Conservation (phyloP, 306 rosid species). For the Mimosa bimucronata region DNA sequence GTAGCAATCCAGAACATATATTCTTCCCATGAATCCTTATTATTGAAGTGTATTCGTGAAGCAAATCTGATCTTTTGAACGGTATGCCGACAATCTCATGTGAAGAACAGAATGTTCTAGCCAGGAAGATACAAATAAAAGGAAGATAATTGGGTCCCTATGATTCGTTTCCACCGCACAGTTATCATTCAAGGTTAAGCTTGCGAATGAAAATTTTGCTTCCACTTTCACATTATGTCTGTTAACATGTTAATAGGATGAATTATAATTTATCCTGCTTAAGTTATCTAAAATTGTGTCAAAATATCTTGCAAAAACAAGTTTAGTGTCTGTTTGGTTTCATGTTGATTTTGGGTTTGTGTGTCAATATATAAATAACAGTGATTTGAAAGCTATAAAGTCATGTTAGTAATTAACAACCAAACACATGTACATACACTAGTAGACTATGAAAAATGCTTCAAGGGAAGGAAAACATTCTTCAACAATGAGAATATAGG, state of each 20-base stretch:
- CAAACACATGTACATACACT: not conserved
- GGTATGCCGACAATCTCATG: not conserved
- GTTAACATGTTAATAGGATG: not conserved
- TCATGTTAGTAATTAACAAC: not conserved
- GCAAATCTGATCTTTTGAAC: not conserved
- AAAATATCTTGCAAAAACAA: not conserved
- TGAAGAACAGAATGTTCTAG: not conserved
- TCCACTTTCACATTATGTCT: not conserved
- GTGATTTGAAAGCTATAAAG: not conserved
- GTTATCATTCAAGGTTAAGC: not conserved
- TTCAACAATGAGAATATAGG: not conserved
- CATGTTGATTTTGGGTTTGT: not conserved
- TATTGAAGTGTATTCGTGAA: conserved; percentile 8
- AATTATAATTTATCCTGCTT: not conserved
- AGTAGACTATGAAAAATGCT: no score
- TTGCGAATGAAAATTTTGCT: not conserved
- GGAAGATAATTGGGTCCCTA: not conserved
- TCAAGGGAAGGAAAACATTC: not conserved
- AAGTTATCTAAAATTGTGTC: not conserved
- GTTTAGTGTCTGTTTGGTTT: not conserved
- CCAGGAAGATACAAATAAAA: not conserved
- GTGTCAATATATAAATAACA: not conserved
- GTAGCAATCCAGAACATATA: not conserved
- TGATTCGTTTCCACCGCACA: not conserved
- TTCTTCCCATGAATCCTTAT: not conserved